These are phyloP conservation scores for Sugiyamaella neomexicana DNA, from an alignment of 1,139 yeast species.

Conservation along the genomic window DNA sequence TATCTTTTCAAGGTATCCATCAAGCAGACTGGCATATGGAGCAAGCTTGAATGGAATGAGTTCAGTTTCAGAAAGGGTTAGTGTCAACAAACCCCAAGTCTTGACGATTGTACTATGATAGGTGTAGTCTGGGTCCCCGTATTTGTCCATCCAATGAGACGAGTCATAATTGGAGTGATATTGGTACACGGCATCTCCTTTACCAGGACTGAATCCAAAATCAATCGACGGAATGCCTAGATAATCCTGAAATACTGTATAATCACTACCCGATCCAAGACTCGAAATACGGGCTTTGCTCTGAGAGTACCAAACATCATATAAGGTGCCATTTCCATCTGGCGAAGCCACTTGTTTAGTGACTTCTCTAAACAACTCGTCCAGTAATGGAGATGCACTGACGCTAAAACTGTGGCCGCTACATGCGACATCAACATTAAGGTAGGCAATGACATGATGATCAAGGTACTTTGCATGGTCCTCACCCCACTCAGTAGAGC, in stretches of 20 bases:
- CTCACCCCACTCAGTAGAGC: slow-evolving; percentile 72
- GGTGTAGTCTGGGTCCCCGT: slow-evolving; percentile 59
- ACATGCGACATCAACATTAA: slow-evolving; percentile 63
- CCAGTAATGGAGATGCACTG: slow-evolving; percentile 55
- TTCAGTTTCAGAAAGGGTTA: slow-evolving; percentile 51
- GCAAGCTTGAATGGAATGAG: slow-evolving; percentile 45
- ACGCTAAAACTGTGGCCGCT: slow-evolving; percentile 51
- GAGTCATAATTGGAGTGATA: slow-evolving; percentile 73
- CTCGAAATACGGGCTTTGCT: slow-evolving; percentile 42
- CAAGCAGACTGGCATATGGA: slow-evolving; percentile 46
- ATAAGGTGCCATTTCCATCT: slow-evolving; percentile 44
- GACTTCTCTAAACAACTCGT: slow-evolving; percentile 44
- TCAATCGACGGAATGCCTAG: slow-evolving; percentile 66
- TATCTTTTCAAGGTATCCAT: slow-evolving; percentile 39
- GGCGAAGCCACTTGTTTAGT: slow-evolving; percentile 51
- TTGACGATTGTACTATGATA: slow-evolving; percentile 57
- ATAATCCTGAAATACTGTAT: slow-evolving; percentile 65
- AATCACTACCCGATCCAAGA: slow-evolving; percentile 69
- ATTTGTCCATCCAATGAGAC: slow-evolving; percentile 61
- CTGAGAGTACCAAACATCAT: slow-evolving; percentile 55
- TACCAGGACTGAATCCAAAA: slow-evolving; percentile 50
- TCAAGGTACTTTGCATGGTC: slow-evolving; percentile 47
- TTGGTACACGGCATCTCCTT: slow-evolving; percentile 57
- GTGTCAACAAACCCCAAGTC: slow-evolving; percentile 50
- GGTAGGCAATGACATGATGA: slow-evolving; percentile 55